Percentiles rank a stretch among this genome's conserved stretches.
These are phyloP conservation scores for Hypomontagnella monticulosa DNA, from an alignment of 495 filamentous ascomycete genomes.

Conservation along the genomic window DNA sequence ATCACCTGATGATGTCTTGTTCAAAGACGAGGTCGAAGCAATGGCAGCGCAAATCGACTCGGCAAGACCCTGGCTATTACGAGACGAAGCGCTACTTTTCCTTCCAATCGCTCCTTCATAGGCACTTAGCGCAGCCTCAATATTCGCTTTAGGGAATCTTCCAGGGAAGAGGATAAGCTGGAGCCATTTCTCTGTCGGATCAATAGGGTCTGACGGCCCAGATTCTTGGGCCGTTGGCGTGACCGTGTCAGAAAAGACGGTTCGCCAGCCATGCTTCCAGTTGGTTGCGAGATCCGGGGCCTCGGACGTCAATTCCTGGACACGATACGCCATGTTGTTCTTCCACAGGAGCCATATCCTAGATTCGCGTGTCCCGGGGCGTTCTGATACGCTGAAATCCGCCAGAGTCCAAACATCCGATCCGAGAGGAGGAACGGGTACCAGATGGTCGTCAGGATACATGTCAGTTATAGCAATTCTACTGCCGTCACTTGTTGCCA, in stretches of 20 bases:
- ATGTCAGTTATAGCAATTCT: constrained; percentile 74
- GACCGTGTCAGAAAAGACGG: constrained; percentile 71
- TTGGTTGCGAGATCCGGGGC: constrained; percentile 52
- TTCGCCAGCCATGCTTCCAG: constrained; percentile 79
- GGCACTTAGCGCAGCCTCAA: constrained; percentile 82
- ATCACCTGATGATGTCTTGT: constrained; percentile 66
- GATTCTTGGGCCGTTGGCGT: constrained; percentile 63
- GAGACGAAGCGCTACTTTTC: constrained; percentile 49
- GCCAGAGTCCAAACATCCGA: constrained; percentile 87
- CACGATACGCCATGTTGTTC: constrained; percentile 78
- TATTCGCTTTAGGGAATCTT: constrained; percentile 74
- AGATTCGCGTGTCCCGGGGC: constrained; percentile 57
- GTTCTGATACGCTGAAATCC: constrained; percentile 73
- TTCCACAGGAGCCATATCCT: constrained; percentile 89
- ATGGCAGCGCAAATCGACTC: constrained; percentile 78
- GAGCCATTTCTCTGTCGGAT: constrained; percentile 72
- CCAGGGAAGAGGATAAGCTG: constrained; percentile 84
- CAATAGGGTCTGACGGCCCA: constrained; percentile 69
- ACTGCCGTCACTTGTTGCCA: constrained; percentile 69
- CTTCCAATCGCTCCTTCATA: constrained; percentile 71
- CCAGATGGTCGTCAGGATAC: constrained; percentile 67
- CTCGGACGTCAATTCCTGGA: constrained; percentile 64
- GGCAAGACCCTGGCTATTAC: constrained; percentile 62
- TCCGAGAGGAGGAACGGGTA: constrained; percentile 73
- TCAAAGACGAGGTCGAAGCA: constrained; percentile 68